Evolutionary conservation across 2,329 filamentous ascomycete genomes (phyloP).

Genomic region (Paraconiothyrium sp.): DNA sequence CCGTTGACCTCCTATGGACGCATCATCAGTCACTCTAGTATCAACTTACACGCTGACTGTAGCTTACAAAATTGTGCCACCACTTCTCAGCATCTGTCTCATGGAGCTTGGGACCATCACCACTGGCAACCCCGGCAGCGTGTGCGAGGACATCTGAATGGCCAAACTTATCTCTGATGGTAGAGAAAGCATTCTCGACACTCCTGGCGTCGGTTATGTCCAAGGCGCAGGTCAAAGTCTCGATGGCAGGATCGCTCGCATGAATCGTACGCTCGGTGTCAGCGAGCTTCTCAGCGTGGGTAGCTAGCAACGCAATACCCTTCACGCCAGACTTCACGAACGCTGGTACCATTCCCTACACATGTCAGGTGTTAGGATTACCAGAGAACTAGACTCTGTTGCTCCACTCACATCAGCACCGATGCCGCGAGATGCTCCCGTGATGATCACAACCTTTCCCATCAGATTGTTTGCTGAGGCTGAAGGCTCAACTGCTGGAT

Average conservation of each 20-base stretch:
- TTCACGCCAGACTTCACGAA: slow-evolving; percentile 49
- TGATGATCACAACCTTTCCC: slow-evolving; percentile 53
- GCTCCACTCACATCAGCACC: slow-evolving; percentile 29
- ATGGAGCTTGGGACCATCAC: slow-evolving; percentile 25
- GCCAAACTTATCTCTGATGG: slow-evolving; percentile 30
- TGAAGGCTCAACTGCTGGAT: slow-evolving; percentile 53
- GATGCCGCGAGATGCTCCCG: slow-evolving; percentile 54
- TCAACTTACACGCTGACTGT: background rate
- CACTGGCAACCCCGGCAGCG: slow-evolving; percentile 21
- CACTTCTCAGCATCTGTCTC: slow-evolving; percentile 28
- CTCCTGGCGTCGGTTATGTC: slow-evolving; percentile 40
- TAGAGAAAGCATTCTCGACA: slow-evolving; percentile 16
- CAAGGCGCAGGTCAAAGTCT: slow-evolving; percentile 40
- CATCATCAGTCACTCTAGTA: background rate
- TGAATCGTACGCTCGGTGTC: slow-evolving; percentile 35
- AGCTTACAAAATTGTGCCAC: slow-evolving; percentile 33
- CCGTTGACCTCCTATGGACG: slow-evolving; percentile 44
- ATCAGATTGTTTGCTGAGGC: slow-evolving; percentile 41
- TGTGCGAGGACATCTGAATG: slow-evolving; percentile 36
- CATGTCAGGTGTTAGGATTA: background rate
- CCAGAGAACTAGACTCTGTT: background rate
- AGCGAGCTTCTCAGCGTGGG: slow-evolving; percentile 37
- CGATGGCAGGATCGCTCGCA: slow-evolving; percentile 38
- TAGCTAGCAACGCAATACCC: slow-evolving; percentile 48
- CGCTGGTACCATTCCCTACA: slow-evolving; percentile 41